Evolutionary conservation across 768 basidiomycete species (phyloP).

Genomic region (Gyrodon lividus): DNA sequence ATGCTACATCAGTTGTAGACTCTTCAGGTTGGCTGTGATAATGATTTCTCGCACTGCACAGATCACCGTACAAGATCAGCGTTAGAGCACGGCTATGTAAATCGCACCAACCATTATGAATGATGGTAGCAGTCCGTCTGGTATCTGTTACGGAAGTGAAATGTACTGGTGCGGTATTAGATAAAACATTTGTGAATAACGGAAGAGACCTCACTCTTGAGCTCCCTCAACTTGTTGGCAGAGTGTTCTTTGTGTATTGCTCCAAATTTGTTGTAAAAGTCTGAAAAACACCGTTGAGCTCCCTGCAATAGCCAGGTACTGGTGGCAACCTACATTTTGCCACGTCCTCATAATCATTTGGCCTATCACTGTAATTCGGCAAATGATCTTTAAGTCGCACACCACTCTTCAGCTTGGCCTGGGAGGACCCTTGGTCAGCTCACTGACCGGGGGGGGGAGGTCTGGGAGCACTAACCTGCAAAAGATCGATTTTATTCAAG

Average conservation of each 20-base stretch:
- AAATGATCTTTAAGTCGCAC: constrained; percentile 70
- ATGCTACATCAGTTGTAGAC: constrained; percentile 42
- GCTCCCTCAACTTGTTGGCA: constrained; percentile 68
- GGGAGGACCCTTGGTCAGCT: constrained; percentile 1
- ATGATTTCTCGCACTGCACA: constrained; percentile 66
- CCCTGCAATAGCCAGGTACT: not conserved
- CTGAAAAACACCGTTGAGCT: constrained; percentile 36
- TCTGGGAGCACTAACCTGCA: constrained; percentile 47
- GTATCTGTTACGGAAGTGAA: constrained; percentile 83
- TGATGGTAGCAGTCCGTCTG: constrained; percentile 68
- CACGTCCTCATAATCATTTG: constrained; percentile 78
- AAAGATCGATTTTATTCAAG: constrained; percentile 77
- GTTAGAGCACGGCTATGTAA: not conserved
- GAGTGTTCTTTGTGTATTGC: constrained; percentile 65
- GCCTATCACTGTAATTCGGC: constrained; percentile 66
- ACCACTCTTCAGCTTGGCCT: constrained; percentile 77
- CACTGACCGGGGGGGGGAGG: not conserved
- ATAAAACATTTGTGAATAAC: not conserved
- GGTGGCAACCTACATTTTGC: constrained; percentile 57
- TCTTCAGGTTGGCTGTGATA: constrained; percentile 62
- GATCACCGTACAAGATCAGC: constrained; percentile 4
- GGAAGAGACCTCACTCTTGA: constrained; percentile 54
- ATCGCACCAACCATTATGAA: constrained; percentile 57
- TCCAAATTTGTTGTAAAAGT: constrained; percentile 72
- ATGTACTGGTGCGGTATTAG: constrained; percentile 52